phyloP scores from a whole-genome alignment of 31 red algal species.

The Porphyra umbilicalis region DNA sequence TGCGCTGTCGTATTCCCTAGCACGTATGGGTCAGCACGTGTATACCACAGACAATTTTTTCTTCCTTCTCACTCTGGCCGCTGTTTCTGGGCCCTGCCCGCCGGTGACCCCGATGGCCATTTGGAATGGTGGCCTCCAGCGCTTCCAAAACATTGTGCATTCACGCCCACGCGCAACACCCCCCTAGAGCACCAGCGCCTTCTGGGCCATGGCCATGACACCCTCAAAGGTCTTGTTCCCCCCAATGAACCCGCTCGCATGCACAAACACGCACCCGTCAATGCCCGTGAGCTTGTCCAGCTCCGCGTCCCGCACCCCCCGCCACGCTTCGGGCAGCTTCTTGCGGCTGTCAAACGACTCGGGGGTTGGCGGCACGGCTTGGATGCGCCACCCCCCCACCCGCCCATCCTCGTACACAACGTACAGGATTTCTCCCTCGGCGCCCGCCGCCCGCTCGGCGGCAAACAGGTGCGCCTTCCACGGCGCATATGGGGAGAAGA shows the following conservation, averaged over 20 bases:
- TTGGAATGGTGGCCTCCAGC: no score
- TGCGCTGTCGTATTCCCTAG: no score
- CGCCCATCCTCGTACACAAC: slow-evolving; percentile 75
- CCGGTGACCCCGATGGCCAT: no score
- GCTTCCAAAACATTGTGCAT: no score
- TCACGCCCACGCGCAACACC: no score
- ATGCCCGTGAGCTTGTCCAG: slow-evolving; percentile 67
- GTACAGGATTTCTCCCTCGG: slow-evolving; percentile 24
- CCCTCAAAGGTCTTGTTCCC: slow-evolving; percentile 77
- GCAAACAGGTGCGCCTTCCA: slow-evolving; percentile 91
- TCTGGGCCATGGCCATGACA: slow-evolving; percentile 60
- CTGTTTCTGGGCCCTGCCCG: no score
- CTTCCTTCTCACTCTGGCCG: no score
- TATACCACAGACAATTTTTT: no score
- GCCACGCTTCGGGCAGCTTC: slow-evolving; percentile 71
- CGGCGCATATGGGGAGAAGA: slow-evolving; percentile 58
- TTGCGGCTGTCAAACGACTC: slow-evolving; percentile 61
- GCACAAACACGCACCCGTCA: slow-evolving; percentile 74
- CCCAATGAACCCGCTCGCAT: slow-evolving; percentile 89
- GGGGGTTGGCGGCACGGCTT: slow-evolving; percentile 62
- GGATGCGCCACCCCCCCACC: slow-evolving; percentile 59
- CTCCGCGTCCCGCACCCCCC: slow-evolving; percentile 76
- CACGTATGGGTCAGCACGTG: no score
- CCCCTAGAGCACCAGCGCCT: slow-evolving; percentile 17
- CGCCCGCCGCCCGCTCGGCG: slow-evolving; percentile 9